Conservation (phyloP, 2,329 filamentous ascomycete species). For the Paracorniculantispora psalliotae region DNA sequence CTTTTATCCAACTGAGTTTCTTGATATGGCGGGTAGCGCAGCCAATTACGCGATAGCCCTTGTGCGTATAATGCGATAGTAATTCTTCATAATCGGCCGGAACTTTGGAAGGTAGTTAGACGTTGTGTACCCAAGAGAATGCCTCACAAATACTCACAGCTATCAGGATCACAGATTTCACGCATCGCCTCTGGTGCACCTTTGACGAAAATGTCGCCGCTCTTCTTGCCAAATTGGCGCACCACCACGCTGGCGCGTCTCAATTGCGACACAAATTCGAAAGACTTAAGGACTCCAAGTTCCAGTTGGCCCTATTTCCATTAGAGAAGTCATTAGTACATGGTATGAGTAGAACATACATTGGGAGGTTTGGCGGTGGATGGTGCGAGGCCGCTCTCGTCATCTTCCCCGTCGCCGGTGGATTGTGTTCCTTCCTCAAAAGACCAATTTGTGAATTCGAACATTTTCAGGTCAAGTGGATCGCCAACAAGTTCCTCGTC, state of each 20-base stretch:
- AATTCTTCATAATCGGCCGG: conserved; percentile 87
- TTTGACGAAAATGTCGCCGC: conserved; percentile 88
- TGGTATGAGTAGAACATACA: conserved; percentile 32
- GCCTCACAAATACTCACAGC: conserved; percentile 50
- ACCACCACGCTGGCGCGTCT: conserved; percentile 91
- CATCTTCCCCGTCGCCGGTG: conserved; percentile 59
- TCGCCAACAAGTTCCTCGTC: conserved; percentile 89
- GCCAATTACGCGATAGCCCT: conserved; percentile 93
- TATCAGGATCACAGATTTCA: conserved; percentile 81
- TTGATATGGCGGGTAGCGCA: conserved; percentile 85
- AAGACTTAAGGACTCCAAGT: conserved; percentile 82
- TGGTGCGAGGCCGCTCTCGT: conserved; percentile 72
- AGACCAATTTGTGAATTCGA: conserved; percentile 89
- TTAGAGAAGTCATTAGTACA: conserved; percentile 16
- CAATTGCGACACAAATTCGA: conserved; percentile 92
- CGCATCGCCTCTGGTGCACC: conserved; percentile 95
- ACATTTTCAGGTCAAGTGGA: conserved; percentile 96
- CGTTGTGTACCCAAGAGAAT: neutral
- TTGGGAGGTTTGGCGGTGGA: conserved; percentile 80
- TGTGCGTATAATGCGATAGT: conserved; percentile 85
- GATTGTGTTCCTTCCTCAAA: conserved; percentile 83
- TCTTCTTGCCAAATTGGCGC: conserved; percentile 77
- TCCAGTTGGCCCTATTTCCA: conserved; percentile 57
- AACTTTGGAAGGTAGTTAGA: conserved; percentile 41
- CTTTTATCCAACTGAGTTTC: conserved; percentile 88